Base-by-base conservation (phyloP, 2,329 filamentous ascomycete genomes). In the Aspergillus spinulosporus region DNA sequence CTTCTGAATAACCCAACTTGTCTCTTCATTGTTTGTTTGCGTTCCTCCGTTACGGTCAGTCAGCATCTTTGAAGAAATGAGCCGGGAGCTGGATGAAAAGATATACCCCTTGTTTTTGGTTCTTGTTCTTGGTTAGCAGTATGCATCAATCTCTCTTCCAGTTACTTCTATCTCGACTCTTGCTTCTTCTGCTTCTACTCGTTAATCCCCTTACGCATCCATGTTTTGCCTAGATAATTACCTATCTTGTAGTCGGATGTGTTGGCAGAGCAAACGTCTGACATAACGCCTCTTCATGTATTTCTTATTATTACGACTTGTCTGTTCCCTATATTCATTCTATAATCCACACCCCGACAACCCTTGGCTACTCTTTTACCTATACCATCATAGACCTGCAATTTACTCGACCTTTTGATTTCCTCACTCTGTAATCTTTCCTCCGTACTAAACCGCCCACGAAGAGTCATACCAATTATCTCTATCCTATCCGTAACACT, bases 101-200 rank as follows among this genome's bases (percentile, higher is more conserved):
- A 62, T 54, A 58, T 62, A 62, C 61, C 61, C 60, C 54, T 59
- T 58, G 50, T 49, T 55, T 57, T 50, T 56, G 34, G 15, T 43
- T 46, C 49, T 46, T 29, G 26, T 31, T 46, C 43, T 45, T 54
- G 43, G 50, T 46, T 55, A 54, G 47, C 47, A 48, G 47, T 58
- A 36, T 42, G 40, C 54, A 54, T 36, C 21, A 29, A 32, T 31
- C 5, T 32, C 12, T 34, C 5, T 36, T 42, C 26, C 29, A 14
- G 34, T 28, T 44, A 21, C 34, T 32, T 40, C 37, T 34, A n/a
- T 8, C 32, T 48, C 26, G 42, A 29, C 36, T 34, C 26, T 49
- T 21, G 11, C 28, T 39, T 46, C 15, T 39, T 21, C 21, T 21
- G 34, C 14, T 42, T 34, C 45, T 31, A 32, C 26, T 46, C 47